These are phyloP conservation scores for Phytophthora macrochlamydospora DNA, from an alignment of 352 stramenopile species.

Conservation along the genomic window DNA sequence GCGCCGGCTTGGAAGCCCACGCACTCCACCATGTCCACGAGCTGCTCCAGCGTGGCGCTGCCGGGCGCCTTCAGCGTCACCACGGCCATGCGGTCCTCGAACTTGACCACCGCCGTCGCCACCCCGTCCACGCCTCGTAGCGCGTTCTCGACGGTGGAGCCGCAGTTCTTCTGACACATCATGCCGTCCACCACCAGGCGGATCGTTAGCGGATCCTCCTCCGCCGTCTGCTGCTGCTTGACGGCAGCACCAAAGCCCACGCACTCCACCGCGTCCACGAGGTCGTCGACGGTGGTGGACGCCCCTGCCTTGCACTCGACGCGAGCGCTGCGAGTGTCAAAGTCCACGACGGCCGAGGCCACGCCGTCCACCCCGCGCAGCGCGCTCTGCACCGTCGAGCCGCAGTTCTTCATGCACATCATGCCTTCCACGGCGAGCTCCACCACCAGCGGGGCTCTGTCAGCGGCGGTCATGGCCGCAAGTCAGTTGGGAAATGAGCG, in stretches of 20 bases:
- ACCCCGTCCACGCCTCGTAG: slow-evolving; percentile 83
- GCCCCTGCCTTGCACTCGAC: slow-evolving; percentile 55
- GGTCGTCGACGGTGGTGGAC: slow-evolving; percentile 39
- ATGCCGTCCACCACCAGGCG: slow-evolving; percentile 91
- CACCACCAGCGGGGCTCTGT: slow-evolving; percentile 27
- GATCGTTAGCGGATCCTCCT: slow-evolving; percentile 42
- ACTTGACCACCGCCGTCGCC: slow-evolving; percentile 62
- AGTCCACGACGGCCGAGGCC: slow-evolving; percentile 60
- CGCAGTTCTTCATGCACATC: slow-evolving; percentile 96
- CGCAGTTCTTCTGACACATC: slow-evolving; percentile 97
- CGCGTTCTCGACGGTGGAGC: slow-evolving; percentile 89
- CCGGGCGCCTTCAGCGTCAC: slow-evolving; percentile 52
- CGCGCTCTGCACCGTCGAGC: slow-evolving; percentile 86
- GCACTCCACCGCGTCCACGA: slow-evolving; percentile 78
- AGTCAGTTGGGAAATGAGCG: neutral
- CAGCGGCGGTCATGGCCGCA: neutral
- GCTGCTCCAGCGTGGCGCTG: slow-evolving; percentile 61
- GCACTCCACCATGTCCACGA: slow-evolving; percentile 82
- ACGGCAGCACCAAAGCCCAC: slow-evolving; percentile 79
- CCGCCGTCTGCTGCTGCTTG: slow-evolving; percentile 14
- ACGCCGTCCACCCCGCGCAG: slow-evolving; percentile 75
- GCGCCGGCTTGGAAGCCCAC: slow-evolving; percentile 64
- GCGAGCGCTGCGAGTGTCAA: slow-evolving; percentile 65
- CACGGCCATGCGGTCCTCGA: slow-evolving; percentile 71
- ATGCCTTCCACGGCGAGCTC: slow-evolving; percentile 92